A percentile compares a stretch with the other conserved stretches of the same genome.
These are phyloP conservation scores for Cadophora luteo-olivacea DNA, from an alignment of 2,329 filamentous ascomycete genomes.

Conservation along the genomic window DNA sequence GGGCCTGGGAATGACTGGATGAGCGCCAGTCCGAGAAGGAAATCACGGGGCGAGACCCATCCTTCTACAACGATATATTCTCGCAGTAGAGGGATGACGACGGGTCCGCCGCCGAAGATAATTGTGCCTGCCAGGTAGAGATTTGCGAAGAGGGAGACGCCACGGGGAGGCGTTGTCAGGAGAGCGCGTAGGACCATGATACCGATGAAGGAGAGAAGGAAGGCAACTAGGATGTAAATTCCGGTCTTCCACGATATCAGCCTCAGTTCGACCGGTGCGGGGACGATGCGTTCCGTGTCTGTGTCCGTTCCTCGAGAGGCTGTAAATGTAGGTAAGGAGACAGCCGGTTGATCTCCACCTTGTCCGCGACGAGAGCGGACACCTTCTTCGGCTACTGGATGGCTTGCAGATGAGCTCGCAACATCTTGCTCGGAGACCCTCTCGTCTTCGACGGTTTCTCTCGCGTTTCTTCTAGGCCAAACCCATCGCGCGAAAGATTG, in stretches of 20 bases:
- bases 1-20: conserved; percentile 74
- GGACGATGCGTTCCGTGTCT: conserved; percentile 21
- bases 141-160: conserved; percentile 62
- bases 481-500: conserved; percentile 39
- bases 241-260: conserved; percentile 25
- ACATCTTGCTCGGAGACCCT: background rate
- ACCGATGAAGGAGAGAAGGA: conserved; percentile 62
- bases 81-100: conserved; percentile 68
- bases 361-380: background rate
- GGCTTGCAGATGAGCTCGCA: background rate
- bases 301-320: background rate
- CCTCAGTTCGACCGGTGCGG: conserved; percentile 2
- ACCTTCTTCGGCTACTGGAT: background rate
- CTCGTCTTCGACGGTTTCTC: background rate
- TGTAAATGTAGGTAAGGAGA: background rate
- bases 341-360: background rate
- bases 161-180: conserved; percentile 43
- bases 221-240: conserved; percentile 41
- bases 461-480: background rate
- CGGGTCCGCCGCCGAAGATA: conserved; percentile 62
- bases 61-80: conserved; percentile 68
- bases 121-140: conserved; percentile 52
- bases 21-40: conserved; percentile 74
- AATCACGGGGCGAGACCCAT: conserved; percentile 75
- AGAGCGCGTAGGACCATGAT: conserved; percentile 60